Conservation (phyloP, 2,329 filamentous ascomycete species). For the Elsinoe fawcettii region DNA sequence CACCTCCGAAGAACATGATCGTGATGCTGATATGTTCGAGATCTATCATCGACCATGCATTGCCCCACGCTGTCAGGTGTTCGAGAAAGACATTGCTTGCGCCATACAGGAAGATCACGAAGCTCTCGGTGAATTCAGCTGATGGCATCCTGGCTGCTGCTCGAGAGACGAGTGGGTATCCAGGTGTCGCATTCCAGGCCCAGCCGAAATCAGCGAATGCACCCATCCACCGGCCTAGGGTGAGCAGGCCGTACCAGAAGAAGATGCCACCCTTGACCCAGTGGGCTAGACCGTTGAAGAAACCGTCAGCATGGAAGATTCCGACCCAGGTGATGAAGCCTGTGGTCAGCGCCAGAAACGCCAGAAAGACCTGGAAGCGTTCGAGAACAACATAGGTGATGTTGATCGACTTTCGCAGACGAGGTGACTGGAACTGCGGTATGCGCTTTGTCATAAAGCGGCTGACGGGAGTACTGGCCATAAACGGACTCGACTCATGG, state of each 20-base stretch:
- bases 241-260: conserved; percentile 84
- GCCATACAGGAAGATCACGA: conserved; percentile 84
- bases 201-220: conserved; percentile 86
- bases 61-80: conserved; percentile 67
- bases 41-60: conserved; percentile 67
- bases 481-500: conserved; percentile 31
- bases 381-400: conserved; percentile 63
- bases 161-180: conserved; percentile 47
- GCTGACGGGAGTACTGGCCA: conserved; percentile 29
- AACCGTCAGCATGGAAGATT: conserved; percentile 52
- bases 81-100: conserved; percentile 87
- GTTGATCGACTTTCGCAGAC: conserved; percentile 51
- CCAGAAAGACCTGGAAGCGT: conserved; percentile 67
- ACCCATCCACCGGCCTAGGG: conserved; percentile 81
- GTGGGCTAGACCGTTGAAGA: conserved; percentile 85
- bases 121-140: conserved; percentile 83
- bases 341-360: conserved; percentile 63
- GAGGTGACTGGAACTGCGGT: conserved; percentile 32
- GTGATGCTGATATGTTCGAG: conserved; percentile 91
- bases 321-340: conserved; percentile 72
- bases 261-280: conserved; percentile 94
- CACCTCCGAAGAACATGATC: conserved; percentile 86
- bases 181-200: conserved; percentile 85
- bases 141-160: conserved; percentile 59
- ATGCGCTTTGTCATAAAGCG: conserved; percentile 24